A percentile compares a stretch with the other conserved stretches of the same genome.
These are phyloP conservation scores for Solanum hybrid DNA, from an alignment of 305 asterid species.

Conservation along the genomic window DNA sequence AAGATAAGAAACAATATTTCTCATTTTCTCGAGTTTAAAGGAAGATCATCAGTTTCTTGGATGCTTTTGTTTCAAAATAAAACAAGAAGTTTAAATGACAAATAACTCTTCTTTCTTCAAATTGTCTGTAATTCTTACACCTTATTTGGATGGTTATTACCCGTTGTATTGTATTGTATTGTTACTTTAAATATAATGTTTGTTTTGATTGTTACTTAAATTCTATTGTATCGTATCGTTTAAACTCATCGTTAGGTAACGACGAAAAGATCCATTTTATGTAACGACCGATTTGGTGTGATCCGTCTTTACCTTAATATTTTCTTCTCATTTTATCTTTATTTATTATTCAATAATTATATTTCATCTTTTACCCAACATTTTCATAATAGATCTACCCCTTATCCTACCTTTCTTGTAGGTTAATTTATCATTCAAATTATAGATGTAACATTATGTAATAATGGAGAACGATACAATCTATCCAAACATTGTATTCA, in stretches of 20 bases:
- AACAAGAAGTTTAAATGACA: neutral
- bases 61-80: neutral
- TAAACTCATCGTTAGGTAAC: too few species aligned
- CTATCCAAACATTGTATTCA: neutral
- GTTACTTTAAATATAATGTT: too few species aligned
- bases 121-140: neutral
- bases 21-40: neutral
- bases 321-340: neutral
- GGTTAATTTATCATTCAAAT: neutral
- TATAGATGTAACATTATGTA: neutral
- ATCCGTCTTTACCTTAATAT: too few species aligned
- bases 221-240: too few species aligned
- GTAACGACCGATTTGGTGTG: too few species aligned
- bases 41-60: neutral
- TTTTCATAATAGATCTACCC: neutral
- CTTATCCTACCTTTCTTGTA: neutral
- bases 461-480: neutral
- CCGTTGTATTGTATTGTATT: too few species aligned
- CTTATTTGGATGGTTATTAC: neutral
- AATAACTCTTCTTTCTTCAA: neutral
- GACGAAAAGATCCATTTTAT: too few species aligned
- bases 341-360: too few species aligned
- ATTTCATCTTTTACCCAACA: too few species aligned
- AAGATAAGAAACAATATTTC: neutral
- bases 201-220: neutral